Conservation (phyloP, 2,329 filamentous ascomycete species). For the Aspergillus spinulosporus region DNA sequence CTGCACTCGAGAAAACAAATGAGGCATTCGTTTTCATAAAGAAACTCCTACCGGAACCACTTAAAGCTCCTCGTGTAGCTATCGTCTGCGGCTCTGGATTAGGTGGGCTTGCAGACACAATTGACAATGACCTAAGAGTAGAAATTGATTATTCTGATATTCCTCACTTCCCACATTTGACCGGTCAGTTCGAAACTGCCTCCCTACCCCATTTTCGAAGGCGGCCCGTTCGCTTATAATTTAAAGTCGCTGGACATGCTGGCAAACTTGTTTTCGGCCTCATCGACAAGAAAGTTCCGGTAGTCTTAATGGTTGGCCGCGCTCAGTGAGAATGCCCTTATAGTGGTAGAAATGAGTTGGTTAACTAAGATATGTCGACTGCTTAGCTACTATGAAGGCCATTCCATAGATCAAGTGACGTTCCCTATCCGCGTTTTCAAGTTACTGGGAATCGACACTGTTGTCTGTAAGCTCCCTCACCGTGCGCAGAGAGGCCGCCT, state of each 20-base stretch:
- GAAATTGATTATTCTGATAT: conserved; percentile 61
- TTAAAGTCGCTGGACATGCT: conserved; percentile 59
- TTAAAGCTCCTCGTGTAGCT: conserved; percentile 58
- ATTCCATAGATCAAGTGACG: conserved; percentile 62
- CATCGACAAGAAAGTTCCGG: conserved; percentile 56
- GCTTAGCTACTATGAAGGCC: conserved; percentile 66
- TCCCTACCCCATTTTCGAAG: neutral
- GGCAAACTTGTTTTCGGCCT: conserved; percentile 66
- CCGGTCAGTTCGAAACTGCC: conserved; percentile 47
- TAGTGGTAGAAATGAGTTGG: neutral
- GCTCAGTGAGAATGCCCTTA: conserved; percentile 56
- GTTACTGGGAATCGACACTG: conserved; percentile 59
- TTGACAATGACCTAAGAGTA: conserved; percentile 51
- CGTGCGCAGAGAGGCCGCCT: neutral
- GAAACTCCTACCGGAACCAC: conserved; percentile 48
- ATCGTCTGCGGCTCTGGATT: conserved; percentile 67
- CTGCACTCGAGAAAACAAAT: conserved; percentile 32
- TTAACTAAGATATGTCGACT: conserved; percentile 11
- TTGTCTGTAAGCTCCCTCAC: conserved; percentile 50
- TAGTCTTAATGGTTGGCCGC: conserved; percentile 64
- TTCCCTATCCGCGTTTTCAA: conserved; percentile 67
- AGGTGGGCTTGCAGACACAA: conserved; percentile 59
- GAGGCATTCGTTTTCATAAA: conserved; percentile 56
- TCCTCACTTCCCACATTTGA: conserved; percentile 62
- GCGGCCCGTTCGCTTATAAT: neutral